Base-by-base conservation (phyloP, 1,284 basidiomycete species). In the Boletellus dicymbophilus region DNA sequence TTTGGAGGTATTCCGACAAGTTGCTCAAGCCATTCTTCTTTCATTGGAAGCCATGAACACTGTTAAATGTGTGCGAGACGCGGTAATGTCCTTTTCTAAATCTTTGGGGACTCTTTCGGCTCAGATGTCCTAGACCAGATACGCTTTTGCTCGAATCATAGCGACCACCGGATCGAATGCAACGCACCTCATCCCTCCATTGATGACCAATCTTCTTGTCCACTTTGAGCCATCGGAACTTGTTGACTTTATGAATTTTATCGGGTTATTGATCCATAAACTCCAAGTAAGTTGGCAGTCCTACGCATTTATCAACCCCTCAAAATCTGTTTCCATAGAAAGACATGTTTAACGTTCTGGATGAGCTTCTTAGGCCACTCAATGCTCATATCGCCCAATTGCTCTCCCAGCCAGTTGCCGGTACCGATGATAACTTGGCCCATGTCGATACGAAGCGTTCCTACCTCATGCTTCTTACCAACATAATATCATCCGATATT, bases 201-300 rank as follows among this genome's bases (percentile, higher is more conserved):
- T 99, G 45, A 98, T 98, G 82, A 79, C 84, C 38, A 89, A 90
- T 62, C 82, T 99, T 25, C 81, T 99, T 42, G 81, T 87, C 7
- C 91, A 98, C 61, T 95, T 97, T 58, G 95, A 96, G 57, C 88
- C 93, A 1, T 83, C 87, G 9, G 97, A 99, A 70, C 75, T 99
- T 52, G 87, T 91, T 37, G 97, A 99, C 65, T 97, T 99, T 64
- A 86, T 99, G 77, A 89, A 88, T 65, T 99, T 99, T 75, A 88
- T 99, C 49, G 87, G 86, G 9, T 76, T 98, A 20, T 75, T 99
- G 51, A 89, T 96, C 53, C 93, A 97, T 70, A 93, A 92, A 65
- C 84, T 99, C 56, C 92, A 94, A 78, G 94, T 93, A 54, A 58
- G 79, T 64, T 15, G 25, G 38, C 28, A 18, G 27, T 56, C 23